Percentiles rank a stretch among this genome's conserved stretches.
Evolutionary conservation across 192 early-diverging fungal species (phyloP).

Genomic region (Spizellomyces sp.): DNA sequence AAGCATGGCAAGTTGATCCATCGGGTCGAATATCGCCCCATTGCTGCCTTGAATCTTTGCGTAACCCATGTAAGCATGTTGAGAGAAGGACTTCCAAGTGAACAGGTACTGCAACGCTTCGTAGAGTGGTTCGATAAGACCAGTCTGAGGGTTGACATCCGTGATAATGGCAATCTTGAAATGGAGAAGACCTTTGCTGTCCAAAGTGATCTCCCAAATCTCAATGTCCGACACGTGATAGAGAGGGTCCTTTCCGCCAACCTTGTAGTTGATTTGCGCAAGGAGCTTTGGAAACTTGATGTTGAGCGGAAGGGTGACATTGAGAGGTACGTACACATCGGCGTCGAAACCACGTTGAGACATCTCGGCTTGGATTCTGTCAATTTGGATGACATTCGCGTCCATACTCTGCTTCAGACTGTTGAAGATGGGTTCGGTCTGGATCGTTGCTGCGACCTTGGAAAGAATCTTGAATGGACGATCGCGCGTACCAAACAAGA

Average conservation of each 20-base stretch:
- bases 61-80: slow-evolving; percentile 15
- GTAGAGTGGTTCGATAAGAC: slow-evolving; percentile 27
- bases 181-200: neutral
- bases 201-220: slow-evolving; percentile 1
- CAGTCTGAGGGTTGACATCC: slow-evolving; percentile 12
- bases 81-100: slow-evolving; percentile 20
- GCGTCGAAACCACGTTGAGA: slow-evolving; percentile 1
- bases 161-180: slow-evolving; percentile 13
- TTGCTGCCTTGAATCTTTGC: slow-evolving; percentile 6
- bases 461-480: slow-evolving; percentile 22
- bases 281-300: slow-evolving; percentile 6
- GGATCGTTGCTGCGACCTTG: slow-evolving; percentile 14
- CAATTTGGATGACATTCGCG: slow-evolving; percentile 7
- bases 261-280: slow-evolving; percentile 8
- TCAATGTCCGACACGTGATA: slow-evolving; percentile 16
- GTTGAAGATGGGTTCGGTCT: slow-evolving; percentile 1
- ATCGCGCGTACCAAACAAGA: slow-evolving; percentile 28
- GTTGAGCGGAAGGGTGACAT: slow-evolving; percentile 22
- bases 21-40: slow-evolving; percentile 9
- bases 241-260: neutral
- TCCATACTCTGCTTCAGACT: slow-evolving; percentile 9
- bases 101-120: slow-evolving; percentile 15
- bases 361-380: slow-evolving; percentile 17
- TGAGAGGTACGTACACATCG: slow-evolving; percentile 6
- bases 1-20: slow-evolving; percentile 12